Evolutionary conservation across 176 grass and related monocot species (phyloP), one percentile per base, ranked within the genome.

Genomic region (Calamus simplicifolius): DNA sequence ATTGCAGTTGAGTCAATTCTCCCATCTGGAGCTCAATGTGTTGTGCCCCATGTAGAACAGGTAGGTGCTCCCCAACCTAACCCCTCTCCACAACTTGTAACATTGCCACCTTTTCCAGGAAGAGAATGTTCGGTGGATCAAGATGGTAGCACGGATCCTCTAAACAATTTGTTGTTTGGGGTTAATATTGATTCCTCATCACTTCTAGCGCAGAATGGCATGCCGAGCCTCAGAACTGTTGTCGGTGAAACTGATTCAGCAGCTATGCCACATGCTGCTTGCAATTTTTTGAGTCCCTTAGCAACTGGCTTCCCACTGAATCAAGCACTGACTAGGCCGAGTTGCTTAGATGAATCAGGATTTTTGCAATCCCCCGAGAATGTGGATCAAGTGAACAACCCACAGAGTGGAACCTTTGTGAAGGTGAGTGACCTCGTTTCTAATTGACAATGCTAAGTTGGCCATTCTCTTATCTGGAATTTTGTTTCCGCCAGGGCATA

Each of bases 231-330:
- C 4, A 71, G 73, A 58, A 76, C 29, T 65, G 21, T 56, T 2
- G 70, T 77, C 5, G 79, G 66, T 16, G 81, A 73, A 21, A 89
- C 76, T 70, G 88, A 82, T 68, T 75, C 94, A 28, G 73, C 77
- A 0, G 55, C 69, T 26, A 80, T 98, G 43, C 76, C 76, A 19
- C 93, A 92, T 59, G 81, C 81, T 50, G 78, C 81, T 29, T 85
- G 84, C 66, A 90, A 98, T 73, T 93, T 92, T 59, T 71, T 98
- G 64, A 82, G 76, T 53, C 78, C 87, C n/a, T 73, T 73, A 23
- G 80, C 81, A 53, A 79, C 88, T 73, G 88, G 85, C 64, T 92
- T 92, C 27, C 56, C 70, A 52, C 62, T 85, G 79, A 89, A 83
- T 53, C 85, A 80, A 57, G 28, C 88, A 7, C 75, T 98, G 60